Base-by-base conservation (phyloP, 352 stramenopile species). In the Salisapilia sapeloensis region DNA sequence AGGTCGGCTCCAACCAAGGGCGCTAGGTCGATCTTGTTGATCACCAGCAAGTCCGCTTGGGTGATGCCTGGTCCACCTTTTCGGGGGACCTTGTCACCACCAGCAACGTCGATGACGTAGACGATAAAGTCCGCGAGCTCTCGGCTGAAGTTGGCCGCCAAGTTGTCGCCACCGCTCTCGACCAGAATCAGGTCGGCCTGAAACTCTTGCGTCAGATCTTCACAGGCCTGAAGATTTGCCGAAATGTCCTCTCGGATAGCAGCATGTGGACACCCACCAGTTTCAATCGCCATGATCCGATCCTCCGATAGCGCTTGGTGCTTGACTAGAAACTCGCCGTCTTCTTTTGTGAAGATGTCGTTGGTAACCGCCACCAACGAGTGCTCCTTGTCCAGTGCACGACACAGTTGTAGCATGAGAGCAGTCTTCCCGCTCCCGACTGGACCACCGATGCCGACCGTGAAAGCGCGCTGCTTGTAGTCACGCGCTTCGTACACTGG, bases 1-100 rank as follows among this genome's bases (percentile, higher is more conserved):
- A 98, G 53, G 43, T 94, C 84, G 0, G 93, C 89, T 42, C 89
- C 85, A 8, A 99, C 94, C 29, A 93, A 75, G 30, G 94, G 87
- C 2, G 94, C 93, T 18, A 99, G 53, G 47, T 99, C 94, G 51
- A 94, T 98, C 63, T 99, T 99, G 65, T 99, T 99, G 43, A 99
- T 92, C 10, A 99, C 56, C 4, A 99, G 63, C 34, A 99, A 54
- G 52, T 99, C 92, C 9, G 75, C 90, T 54, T 98, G 92, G 2
- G 92, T 98, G 49, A 99, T 97, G 17, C 93, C 93, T 1, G 93
- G 94, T 24, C 94, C 94, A 35, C 94, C 94, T 56, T 99, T 99
- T 38, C 94, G 79, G 16, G 94, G 94, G 35, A 99, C 80, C 53
- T 99, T 98, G 53, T 98, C 93, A 14, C 94, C 94, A 16, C 93